These are phyloP conservation scores for Nyssa sinensis DNA, from an alignment of 148 eudicot genomes.

Conservation along the genomic window DNA sequence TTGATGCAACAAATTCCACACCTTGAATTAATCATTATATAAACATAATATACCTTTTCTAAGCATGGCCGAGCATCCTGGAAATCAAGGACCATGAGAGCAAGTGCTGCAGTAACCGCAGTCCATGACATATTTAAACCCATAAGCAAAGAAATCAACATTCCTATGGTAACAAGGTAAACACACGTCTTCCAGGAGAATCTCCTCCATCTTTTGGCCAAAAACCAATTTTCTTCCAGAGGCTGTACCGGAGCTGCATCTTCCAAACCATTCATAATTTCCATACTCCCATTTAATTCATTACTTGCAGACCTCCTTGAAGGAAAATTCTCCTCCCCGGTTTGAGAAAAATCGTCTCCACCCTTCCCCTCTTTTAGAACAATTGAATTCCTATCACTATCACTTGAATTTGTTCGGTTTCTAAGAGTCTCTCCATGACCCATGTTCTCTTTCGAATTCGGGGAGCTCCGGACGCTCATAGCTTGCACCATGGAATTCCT, in stretches of 20 bases:
- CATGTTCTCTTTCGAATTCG: constrained; percentile 15
- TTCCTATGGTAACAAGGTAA: constrained; percentile 61
- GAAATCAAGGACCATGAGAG: constrained; percentile 62
- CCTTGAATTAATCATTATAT: background rate
- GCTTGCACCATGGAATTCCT: constrained; percentile 22
- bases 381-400: constrained; percentile 37
- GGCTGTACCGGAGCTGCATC: constrained; percentile 4
- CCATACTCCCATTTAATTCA: background rate
- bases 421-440: constrained; percentile 34
- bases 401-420: constrained; percentile 28
- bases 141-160: constrained; percentile 53
- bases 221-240: constrained; percentile 17
- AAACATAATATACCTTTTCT: constrained; percentile 51
- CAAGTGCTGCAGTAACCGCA: constrained; percentile 75
- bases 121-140: constrained; percentile 84
- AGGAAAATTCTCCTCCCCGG: constrained; percentile 11
- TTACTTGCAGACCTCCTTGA: background rate
- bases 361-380: constrained; percentile 29
- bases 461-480: constrained; percentile 20
- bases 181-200: constrained; percentile 65
- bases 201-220: constrained; percentile 39
- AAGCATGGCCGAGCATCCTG: constrained; percentile 23
- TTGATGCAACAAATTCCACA: background rate
- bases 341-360: background rate
- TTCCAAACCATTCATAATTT: constrained; percentile 2